Evolutionary conservation across 495 filamentous ascomycete genomes (phyloP).

Genomic region (Trichocladium antarcticum): DNA sequence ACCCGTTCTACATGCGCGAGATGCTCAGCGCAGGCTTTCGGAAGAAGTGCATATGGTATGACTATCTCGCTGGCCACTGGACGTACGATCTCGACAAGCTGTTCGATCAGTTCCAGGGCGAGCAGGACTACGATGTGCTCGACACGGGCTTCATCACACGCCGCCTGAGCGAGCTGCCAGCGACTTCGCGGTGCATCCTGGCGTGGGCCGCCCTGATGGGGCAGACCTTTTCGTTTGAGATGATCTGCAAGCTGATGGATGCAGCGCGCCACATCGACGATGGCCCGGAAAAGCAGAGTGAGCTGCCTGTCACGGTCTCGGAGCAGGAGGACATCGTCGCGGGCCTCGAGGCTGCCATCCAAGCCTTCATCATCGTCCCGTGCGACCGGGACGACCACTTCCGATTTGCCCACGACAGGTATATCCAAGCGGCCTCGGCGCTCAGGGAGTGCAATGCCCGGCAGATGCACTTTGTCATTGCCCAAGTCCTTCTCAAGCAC

Average conservation of each 20-base stretch:
- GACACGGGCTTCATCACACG: constrained; percentile 69
- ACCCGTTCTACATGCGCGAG: constrained; percentile 80
- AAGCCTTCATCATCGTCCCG: constrained; percentile 63
- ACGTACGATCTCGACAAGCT: constrained; percentile 73
- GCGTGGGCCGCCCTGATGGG: constrained; percentile 80
- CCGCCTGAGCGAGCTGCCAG: constrained; percentile 62
- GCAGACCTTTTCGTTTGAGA: constrained; percentile 63
- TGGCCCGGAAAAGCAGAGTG: constrained; percentile 10
- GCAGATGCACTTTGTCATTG: constrained; percentile 83
- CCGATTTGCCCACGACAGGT: constrained; percentile 74
- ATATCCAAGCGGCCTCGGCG: constrained; percentile 59
- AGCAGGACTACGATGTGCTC: constrained; percentile 63
- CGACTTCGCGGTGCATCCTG: constrained; percentile 61
- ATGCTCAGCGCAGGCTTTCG: constrained; percentile 82
- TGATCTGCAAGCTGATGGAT: constrained; percentile 66
- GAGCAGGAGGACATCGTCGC: constrained; percentile 41
- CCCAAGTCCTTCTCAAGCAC: constrained; percentile 64
- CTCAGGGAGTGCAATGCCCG: constrained; percentile 57
- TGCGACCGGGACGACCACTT: constrained; percentile 64
- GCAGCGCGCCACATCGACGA: constrained; percentile 50
- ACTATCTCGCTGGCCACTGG: constrained; percentile 69
- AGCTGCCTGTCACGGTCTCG: not conserved
- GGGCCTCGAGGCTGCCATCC: constrained; percentile 66
- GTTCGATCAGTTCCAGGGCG: constrained; percentile 68
- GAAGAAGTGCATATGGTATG: constrained; percentile 80